A percentile compares a stretch with the other conserved stretches of the same genome.
Evolutionary conservation across 139 green algal genomes (phyloP).

Genomic region (Raphidocelis subcapitata): DNA sequence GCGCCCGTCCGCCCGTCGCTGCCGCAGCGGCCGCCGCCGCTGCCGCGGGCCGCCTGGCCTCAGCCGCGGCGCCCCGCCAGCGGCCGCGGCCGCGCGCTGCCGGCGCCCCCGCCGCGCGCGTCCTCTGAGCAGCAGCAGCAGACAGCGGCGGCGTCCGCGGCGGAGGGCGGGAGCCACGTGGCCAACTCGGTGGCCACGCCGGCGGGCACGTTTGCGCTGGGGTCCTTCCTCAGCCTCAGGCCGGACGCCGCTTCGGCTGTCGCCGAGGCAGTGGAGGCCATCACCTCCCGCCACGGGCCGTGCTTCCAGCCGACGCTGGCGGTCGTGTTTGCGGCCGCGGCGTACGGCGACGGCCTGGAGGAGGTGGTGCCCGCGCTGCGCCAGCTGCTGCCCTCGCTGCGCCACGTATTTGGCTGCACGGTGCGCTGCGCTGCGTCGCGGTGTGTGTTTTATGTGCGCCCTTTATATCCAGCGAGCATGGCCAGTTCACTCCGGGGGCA

Average conservation of each 20-base stretch:
- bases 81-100: no score
- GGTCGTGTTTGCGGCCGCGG: conserved; percentile 22
- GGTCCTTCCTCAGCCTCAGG: conserved; percentile 20
- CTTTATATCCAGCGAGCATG: no score
- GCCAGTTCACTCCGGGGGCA: no score
- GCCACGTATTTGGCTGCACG: conserved; percentile 27
- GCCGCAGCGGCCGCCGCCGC: no score
- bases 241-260: conserved; percentile 9
- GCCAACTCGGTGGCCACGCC: background rate
- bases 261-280: conserved; percentile 11
- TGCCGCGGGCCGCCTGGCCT: no score
- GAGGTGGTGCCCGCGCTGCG: conserved; percentile 12
- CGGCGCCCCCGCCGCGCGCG: no score
- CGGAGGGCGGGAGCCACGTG: background rate
- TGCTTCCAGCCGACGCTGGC: conserved; percentile 18
- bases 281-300: background rate
- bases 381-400: conserved; percentile 8
- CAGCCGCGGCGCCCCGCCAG: no score
- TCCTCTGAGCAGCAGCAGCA: no score
- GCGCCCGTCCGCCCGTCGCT: no score
- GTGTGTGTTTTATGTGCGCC: no score
- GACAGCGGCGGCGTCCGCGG: no score
- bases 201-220: conserved; percentile 25
- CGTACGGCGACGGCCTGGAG: conserved; percentile 24
- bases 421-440: background rate